Evolutionary conservation across 495 filamentous ascomycete species (phyloP), one percentile per base, ranked within the genome.

Genomic region (Daldinia grandis): DNA sequence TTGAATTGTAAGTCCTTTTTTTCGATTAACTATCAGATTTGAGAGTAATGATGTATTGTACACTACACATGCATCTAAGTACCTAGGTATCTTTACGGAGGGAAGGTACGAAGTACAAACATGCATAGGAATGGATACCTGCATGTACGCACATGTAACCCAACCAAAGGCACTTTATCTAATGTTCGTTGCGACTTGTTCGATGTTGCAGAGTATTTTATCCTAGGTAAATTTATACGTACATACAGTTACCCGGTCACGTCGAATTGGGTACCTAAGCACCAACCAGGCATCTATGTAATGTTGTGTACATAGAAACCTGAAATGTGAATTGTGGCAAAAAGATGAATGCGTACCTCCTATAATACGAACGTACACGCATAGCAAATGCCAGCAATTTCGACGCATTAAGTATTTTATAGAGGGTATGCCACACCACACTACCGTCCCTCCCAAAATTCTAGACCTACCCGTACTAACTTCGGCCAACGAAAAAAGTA

Each of bases 11-110:
- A 27, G 31, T 33, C 31, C 19, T 55, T 42, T 55, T 42, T 54
- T 64, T 64, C 37, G 50, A 54, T 56, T 56, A 33, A 33, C 31
- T 33, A 19, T 44, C 27, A 56, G 50, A 51, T 38, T 37, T 53
- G 53, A 35, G 25, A 15, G 40, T 59, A 53, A 71, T 65, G 68
- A 70, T 71, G 68, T 71, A 71, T 66, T 71, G 67, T 57, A 57
- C 51, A 30, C n/a, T 47, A 47, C 49, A 5, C 25, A 53, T 28
- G n/a, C 47, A 14, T 17, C 17, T 17, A 44, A 9, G 40, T 44
- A 44, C 40, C 17, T 9, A 44, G 6, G 40, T 44, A 44, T 9
- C 40, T 44, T 35, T 35, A 35, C 33, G 33, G 33, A 35, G 33
- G 9, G 33, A 3, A 21, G 21, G 25, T 53, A 53, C 49, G 15